phyloP scores from a whole-genome alignment of 2,329 filamentous ascomycete genomes.

The Penicillium sp. region DNA sequence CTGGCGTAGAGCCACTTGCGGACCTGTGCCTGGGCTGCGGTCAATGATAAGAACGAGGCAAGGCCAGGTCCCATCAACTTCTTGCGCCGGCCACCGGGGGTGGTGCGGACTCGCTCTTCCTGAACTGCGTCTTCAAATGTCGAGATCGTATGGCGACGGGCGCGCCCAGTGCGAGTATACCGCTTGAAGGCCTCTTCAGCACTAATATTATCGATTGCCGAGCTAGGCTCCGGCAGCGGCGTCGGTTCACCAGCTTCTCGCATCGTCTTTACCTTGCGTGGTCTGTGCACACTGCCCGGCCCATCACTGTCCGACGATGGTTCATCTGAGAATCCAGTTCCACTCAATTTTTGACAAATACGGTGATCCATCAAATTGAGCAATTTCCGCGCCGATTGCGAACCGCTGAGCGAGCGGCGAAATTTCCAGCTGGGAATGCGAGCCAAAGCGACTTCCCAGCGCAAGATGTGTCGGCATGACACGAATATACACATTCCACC shows the following conservation, averaged over 20 bases:
- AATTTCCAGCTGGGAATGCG: conserved; percentile 93
- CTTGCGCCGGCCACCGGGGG: conserved; percentile 68
- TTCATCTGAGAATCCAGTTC: conserved; percentile 40
- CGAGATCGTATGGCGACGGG: conserved; percentile 59
- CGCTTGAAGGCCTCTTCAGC: conserved; percentile 30
- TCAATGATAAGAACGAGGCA: conserved; percentile 78
- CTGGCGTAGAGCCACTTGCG: conserved; percentile 84
- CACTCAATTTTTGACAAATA: conserved; percentile 55
- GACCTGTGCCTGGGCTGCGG: conserved; percentile 72
- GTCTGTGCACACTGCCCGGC: conserved; percentile 36
- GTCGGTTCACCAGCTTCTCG: conserved; percentile 22
- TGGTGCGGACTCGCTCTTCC: conserved; percentile 45
- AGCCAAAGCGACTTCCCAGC: conserved; percentile 83
- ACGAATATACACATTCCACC: conserved; percentile 79
- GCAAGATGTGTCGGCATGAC: conserved; percentile 72
- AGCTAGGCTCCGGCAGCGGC: conserved; percentile 20
- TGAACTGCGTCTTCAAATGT: conserved; percentile 40
- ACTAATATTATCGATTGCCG: conserved; percentile 28
- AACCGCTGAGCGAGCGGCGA: conserved; percentile 55
- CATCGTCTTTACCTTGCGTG: conserved; percentile 37
- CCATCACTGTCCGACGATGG: conserved; percentile 44
- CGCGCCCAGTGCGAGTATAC: conserved; percentile 17
- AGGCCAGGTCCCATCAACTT: conserved; percentile 67
- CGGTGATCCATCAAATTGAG: conserved; percentile 49
- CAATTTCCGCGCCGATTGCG: conserved; percentile 43